A percentile compares a stretch with the other conserved stretches of the same genome.
Conservation (phyloP, 768 basidiomycete species). For the Russula emetica region DNA sequence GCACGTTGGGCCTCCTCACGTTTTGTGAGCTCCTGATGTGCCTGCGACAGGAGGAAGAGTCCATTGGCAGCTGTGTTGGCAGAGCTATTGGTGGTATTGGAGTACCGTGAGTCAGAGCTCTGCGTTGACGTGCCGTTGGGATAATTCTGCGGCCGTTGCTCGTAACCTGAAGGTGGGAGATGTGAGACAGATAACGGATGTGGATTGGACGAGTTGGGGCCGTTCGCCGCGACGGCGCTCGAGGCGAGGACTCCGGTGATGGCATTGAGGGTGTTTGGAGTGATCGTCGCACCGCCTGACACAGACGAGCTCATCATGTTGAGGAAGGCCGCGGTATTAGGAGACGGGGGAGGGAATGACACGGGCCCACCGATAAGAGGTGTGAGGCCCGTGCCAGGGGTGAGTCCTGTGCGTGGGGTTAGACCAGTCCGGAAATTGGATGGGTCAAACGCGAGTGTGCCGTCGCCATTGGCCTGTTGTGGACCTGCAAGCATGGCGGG, state of each 20-base stretch:
- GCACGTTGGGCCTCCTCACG: constrained; percentile 82
- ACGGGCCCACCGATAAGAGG: constrained; percentile 71
- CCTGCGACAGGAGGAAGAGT: constrained; percentile 88
- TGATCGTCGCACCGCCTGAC: constrained; percentile 48
- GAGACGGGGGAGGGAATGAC: constrained; percentile 77
- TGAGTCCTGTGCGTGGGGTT: constrained; percentile 82
- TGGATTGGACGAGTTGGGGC: constrained; percentile 52
- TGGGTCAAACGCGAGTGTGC: constrained; percentile 58
- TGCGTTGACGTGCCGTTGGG: constrained; percentile 19
- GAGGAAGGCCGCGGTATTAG: constrained; percentile 88
- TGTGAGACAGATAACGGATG: constrained; percentile 38
- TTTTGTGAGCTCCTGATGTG: constrained; percentile 94
- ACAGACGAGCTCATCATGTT: constrained; percentile 68
- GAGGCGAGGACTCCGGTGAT: constrained; percentile 73
- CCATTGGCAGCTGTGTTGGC: constrained; percentile 81
- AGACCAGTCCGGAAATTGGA: constrained; percentile 77
- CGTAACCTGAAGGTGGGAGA: constrained; percentile 28
- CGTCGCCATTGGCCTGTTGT: constrained; percentile 43
- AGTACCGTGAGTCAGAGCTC: constrained; percentile 31
- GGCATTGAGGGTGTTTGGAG: constrained; percentile 66
- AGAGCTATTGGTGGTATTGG: constrained; percentile 48
- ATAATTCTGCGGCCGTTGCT: constrained; percentile 26
- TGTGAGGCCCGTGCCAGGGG: constrained; percentile 79
- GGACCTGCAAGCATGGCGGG: constrained; percentile 96
- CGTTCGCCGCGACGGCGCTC: constrained; percentile 50